Base-by-base conservation (phyloP, 306 rosid genomes). In the Ochetophila trinervis region DNA sequence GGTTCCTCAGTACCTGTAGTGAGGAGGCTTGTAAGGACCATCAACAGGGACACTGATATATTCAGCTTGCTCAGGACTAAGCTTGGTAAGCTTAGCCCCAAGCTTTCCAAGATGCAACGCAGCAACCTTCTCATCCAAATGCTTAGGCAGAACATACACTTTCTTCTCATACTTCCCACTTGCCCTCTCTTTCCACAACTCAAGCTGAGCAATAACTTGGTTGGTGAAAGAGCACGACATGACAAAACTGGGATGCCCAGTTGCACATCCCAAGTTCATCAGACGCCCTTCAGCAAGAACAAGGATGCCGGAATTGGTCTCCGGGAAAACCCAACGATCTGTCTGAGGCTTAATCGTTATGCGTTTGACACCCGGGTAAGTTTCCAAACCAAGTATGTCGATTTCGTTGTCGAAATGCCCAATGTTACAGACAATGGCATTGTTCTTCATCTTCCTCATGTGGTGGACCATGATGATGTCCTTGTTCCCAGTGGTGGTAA, bases 211-310 rank as follows among this genome's bases (percentile, higher is more conserved):
- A 75, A 93, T 93, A 36, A 93, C 97, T 51, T 93, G 99, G 83
- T 93, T 93, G 16, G 99, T 90, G 88, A 93, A 93, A 8, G 97
- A 93, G 71, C 99, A 93, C 3, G 99, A 93, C 99, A 93, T 93
- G 64, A 93, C 99, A 21, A 93, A 93, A 76, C 99, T 93, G 1
- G 99, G 99, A 83, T 93, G 99, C 1, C 99, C 99, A 0, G 99
- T 93, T 55, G 99, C 99, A 61, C 99, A 93, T 6, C 99, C 99
- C 83, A 93, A 73, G 90, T 93, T 93, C 99, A 93, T 93, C 68
- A 93, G 77, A 56, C 99, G 89, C 8, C 97, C 99, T 83, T 93
- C 99, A 0, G 99, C 99, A 79, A 93, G 72, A 8, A 93, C 77
- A 53, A 93, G 79, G 87, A 93, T 54, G 19, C 99, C 97, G 0